These are phyloP conservation scores for Suillus bovinus DNA, from an alignment of 768 basidiomycete species.

Conservation along the genomic window DNA sequence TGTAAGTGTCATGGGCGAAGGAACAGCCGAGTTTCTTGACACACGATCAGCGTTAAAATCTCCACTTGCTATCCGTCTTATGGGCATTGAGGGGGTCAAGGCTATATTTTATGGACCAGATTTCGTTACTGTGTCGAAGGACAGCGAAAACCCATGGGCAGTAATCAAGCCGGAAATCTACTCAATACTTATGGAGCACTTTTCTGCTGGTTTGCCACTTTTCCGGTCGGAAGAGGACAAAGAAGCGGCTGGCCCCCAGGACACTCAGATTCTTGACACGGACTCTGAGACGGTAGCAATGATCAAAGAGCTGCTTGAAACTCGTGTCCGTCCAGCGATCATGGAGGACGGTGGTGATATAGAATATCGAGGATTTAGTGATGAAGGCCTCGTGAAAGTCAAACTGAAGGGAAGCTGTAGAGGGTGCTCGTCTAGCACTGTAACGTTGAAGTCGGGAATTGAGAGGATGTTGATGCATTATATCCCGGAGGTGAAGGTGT, in stretches of 20 bases:
- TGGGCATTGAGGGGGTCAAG: conserved; percentile 91
- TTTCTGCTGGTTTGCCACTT: conserved; percentile 85
- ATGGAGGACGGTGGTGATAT: conserved; percentile 99
- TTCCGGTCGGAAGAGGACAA: conserved; percentile 83
- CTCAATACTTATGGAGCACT: conserved; percentile 94
- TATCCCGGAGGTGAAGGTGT: conserved; percentile 93
- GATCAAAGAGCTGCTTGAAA: conserved; percentile 98
- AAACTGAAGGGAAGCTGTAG: conserved; percentile 97
- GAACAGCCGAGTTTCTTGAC: conserved; percentile 94
- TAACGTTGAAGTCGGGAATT: conserved; percentile 95
- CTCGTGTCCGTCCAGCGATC: conserved; percentile 92
- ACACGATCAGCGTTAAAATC: conserved; percentile 84
- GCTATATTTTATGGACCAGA: conserved; percentile 67
- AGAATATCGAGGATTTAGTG: conserved; percentile 89
- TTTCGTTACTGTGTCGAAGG: conserved; percentile 96
- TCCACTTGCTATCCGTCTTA: conserved; percentile 90
- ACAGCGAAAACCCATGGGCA: conserved; percentile 81
- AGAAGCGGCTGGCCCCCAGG: conserved; percentile 85
- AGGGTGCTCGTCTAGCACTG: conserved; percentile 91
- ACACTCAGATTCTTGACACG: conserved; percentile 89
- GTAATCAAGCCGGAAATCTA: conserved; percentile 97
- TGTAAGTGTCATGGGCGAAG: conserved; percentile 80
- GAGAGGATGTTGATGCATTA: conserved; percentile 99
- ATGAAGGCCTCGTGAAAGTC: conserved; percentile 74
- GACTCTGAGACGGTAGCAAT: conserved; percentile 97